Evolutionary conservation across 306 rosid genomes (phyloP).

Genomic region (Corylus americana): DNA sequence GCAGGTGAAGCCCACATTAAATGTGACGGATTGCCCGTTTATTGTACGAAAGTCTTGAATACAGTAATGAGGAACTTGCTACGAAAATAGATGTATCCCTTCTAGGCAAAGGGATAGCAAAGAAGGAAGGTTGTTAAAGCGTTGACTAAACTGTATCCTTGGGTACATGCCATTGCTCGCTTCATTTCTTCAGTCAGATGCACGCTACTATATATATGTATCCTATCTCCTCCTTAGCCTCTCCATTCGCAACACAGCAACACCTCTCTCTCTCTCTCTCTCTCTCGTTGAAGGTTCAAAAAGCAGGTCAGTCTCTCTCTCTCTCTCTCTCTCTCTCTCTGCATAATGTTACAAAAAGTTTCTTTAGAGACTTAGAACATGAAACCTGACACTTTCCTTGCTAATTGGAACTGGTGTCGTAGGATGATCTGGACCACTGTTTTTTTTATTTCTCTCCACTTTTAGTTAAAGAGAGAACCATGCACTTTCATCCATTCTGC

Average conservation of each 20-base stretch:
- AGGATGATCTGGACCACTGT: background rate
- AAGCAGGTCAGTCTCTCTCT: slow-evolving; percentile 22
- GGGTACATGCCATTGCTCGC: slow-evolving; percentile 5
- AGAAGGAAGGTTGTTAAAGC: background rate
- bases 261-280: background rate
- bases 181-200: background rate
- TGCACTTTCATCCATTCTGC: background rate
- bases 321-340: background rate
- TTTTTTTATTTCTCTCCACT: no score
- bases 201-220: background rate
- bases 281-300: background rate
- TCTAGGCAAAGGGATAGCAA: background rate
- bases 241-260: background rate
- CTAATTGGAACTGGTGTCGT: background rate
- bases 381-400: background rate
- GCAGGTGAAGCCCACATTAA: background rate
- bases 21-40: background rate
- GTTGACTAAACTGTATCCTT: background rate
- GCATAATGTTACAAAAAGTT: background rate
- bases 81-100: background rate
- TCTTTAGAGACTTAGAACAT: background rate
- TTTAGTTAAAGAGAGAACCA: background rate
- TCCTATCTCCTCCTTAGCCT: background rate
- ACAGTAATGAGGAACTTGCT: background rate
- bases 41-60: no score